These are phyloP conservation scores for Boletus edulis DNA, from an alignment of 768 basidiomycete species.

Conservation along the genomic window DNA sequence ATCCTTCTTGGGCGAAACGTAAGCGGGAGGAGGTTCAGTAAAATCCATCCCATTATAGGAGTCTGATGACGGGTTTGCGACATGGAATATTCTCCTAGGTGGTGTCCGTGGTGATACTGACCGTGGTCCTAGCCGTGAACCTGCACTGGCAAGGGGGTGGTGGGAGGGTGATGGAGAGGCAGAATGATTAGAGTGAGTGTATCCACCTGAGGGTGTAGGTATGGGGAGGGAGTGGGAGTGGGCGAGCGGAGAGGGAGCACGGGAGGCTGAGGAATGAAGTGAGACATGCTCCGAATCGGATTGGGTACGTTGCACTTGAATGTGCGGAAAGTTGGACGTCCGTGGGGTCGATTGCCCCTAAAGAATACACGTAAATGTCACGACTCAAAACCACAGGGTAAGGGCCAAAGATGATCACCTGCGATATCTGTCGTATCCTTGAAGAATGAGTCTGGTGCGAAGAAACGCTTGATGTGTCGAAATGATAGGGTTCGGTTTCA, in stretches of 20 bases:
- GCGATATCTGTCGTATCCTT: conserved; percentile 3
- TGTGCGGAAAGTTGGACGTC: conserved; percentile 18
- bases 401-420: conserved; percentile 10
- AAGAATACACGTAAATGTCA: not conserved
- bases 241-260: conserved; percentile 23
- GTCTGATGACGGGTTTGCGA: conserved; percentile 38
- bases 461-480: conserved; percentile 21
- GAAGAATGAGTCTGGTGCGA: conserved; percentile 19
- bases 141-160: not conserved
- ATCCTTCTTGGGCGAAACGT: conserved; percentile 27
- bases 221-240: conserved; percentile 23
- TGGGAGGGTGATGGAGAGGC: conserved; percentile 12
- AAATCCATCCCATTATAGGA: conserved; percentile 17
- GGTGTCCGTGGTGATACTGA: conserved; percentile 31
- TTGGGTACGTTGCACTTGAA: conserved; percentile 22
- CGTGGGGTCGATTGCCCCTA: conserved; percentile 19
- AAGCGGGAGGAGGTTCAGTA: conserved; percentile 48
- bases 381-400: not conserved
- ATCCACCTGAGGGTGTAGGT: conserved; percentile 8
- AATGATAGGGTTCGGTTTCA: conserved; percentile 21
- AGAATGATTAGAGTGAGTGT: conserved; percentile 6
- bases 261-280: conserved; percentile 4
- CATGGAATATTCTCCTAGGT: conserved; percentile 40
- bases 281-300: conserved; percentile 19
- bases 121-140: not conserved